Conservation (phyloP, 306 rosid genomes). For the Canavalia gladiata region DNA sequence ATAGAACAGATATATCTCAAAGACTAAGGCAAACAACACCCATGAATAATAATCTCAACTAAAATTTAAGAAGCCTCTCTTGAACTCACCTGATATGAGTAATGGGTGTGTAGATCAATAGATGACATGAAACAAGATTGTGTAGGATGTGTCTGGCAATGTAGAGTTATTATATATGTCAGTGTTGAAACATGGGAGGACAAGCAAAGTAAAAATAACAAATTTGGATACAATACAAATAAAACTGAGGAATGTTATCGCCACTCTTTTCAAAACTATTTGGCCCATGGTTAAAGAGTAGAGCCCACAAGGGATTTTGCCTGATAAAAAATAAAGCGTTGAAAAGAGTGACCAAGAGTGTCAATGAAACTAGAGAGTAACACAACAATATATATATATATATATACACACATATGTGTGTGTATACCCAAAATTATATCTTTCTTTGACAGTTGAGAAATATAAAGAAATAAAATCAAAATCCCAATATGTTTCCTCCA, state of each 20-base stretch:
- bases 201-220: neutral
- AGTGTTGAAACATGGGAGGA: conserved; percentile 29
- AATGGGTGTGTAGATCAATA: conserved; percentile 91
- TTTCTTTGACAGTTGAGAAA: conserved; percentile 1
- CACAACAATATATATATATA: neutral
- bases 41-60: conserved; percentile 31
- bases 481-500: neutral
- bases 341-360: neutral
- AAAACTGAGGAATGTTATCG: conserved; percentile 11
- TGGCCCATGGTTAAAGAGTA: neutral
- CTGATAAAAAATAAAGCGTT: neutral
- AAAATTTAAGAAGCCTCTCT: conserved; percentile 34
- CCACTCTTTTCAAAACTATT: neutral
- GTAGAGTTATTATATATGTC: conserved; percentile 36
- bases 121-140: conserved; percentile 98
- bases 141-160: conserved; percentile 88
- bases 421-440: neutral
- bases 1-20: conserved; percentile 30
- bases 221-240: conserved; percentile 22
- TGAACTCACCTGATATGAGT: conserved; percentile 85
- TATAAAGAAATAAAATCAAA: neutral
- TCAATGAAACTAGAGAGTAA: neutral
- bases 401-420: too few species aligned
- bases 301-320: neutral
- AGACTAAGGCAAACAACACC: conserved; percentile 36